Conservation (phyloP, 768 basidiomycete genomes). For the Calocybe indica region DNA sequence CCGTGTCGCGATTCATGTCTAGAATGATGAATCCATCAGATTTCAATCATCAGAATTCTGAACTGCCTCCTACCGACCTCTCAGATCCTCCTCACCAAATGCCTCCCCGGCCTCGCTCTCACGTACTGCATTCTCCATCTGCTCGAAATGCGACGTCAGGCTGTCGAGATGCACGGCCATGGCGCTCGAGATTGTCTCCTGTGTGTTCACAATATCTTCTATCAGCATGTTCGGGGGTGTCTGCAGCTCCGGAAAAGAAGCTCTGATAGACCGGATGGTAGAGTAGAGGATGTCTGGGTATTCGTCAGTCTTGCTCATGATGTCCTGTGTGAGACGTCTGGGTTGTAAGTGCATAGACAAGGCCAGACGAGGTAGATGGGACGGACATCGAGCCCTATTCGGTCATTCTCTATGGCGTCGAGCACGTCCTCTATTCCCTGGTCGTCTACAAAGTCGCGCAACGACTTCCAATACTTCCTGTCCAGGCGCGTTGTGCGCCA, state of each 20-base stretch:
- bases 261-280: not conserved
- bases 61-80: conserved; percentile 36
- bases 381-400: conserved; percentile 62
- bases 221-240: conserved; percentile 24
- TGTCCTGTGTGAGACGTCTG: conserved; percentile 6
- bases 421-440: conserved; percentile 71
- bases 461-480: conserved; percentile 67
- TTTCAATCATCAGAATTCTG: not conserved
- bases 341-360: conserved; percentile 22
- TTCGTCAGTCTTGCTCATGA: not conserved
- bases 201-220: conserved; percentile 41
- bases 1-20: conserved; percentile 82
- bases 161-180: conserved; percentile 76
- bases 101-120: conserved; percentile 65
- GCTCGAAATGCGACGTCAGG: conserved; percentile 68
- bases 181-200: conserved; percentile 49
- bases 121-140: conserved; percentile 64
- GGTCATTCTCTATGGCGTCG: conserved; percentile 68
- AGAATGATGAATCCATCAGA: not conserved
- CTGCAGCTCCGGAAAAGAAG: not conserved
- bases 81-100: conserved; percentile 62
- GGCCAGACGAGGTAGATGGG: not conserved
- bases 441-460: conserved; percentile 85
- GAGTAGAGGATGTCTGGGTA: not conserved
- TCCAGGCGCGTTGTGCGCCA: conserved; percentile 19